phyloP scores from a whole-genome alignment of 768 basidiomycete species.

The Tulasnella calospora region DNA sequence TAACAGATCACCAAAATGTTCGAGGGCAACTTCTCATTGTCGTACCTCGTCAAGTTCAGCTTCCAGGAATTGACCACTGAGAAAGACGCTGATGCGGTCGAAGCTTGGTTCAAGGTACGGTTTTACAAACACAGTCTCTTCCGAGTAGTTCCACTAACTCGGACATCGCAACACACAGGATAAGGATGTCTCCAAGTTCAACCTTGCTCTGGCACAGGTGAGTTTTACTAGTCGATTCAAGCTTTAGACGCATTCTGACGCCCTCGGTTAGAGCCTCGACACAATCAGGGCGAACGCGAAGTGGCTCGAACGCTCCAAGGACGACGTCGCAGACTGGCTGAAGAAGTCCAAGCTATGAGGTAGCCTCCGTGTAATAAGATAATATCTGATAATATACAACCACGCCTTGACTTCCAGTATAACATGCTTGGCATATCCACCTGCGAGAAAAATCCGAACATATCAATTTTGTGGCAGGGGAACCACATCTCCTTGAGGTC shows the following conservation, averaged over 20 bases:
- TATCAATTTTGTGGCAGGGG: not conserved
- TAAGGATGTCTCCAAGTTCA: slow-evolving; percentile 67
- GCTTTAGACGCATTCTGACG: not conserved
- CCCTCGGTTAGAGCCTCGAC: slow-evolving; percentile 54
- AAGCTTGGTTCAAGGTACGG: slow-evolving; percentile 70
- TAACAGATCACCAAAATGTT: slow-evolving; percentile 62
- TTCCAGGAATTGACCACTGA: slow-evolving; percentile 55
- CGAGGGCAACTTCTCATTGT: slow-evolving; percentile 61
- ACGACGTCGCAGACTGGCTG: slow-evolving; percentile 57
- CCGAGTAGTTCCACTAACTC: slow-evolving; percentile 26
- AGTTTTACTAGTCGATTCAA: not conserved
- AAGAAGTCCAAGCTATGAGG: slow-evolving; percentile 15
- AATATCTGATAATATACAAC: not conserved
- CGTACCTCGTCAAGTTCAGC: slow-evolving; percentile 45
- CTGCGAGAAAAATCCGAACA: not conserved
- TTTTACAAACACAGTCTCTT: slow-evolving; percentile 19
- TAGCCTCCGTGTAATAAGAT: not conserved
- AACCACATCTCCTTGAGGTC: not conserved
- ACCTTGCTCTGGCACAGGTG: slow-evolving; percentile 47
- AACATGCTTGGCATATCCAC: not conserved
- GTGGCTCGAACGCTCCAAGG: slow-evolving; percentile 62
- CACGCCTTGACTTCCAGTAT: not conserved
- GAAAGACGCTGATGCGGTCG: slow-evolving; percentile 57
- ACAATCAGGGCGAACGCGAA: slow-evolving; percentile 54
- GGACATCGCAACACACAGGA: slow-evolving; percentile 38